Evolutionary conservation across 2,329 filamentous ascomycete genomes (phyloP), one percentile per base, ranked within the genome.

Genomic region (Fusarium sp.): DNA sequence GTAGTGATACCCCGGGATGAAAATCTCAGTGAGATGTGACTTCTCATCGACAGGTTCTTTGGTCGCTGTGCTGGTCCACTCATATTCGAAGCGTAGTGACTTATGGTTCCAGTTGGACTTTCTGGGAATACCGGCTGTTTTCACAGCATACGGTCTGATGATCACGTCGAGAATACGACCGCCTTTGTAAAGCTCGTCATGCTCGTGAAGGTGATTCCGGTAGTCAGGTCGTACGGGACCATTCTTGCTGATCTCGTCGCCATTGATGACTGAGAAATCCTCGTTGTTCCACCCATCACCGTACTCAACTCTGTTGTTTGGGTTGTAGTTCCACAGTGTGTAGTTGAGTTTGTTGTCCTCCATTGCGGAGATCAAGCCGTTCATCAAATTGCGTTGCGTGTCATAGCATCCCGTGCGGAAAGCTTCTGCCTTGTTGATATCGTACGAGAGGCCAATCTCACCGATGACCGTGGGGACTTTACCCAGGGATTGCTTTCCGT

Each of bases 241-340:
- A 14, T 79, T 70, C 12, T 78, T 79, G 3, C 76, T 74, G 14
- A 74, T 68, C 1, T 76, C 75, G 58, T 83, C 78, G 25, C 80
- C 78, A 12, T 83, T 83, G 25, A 83, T 75, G 29, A 84, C 72
- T 0, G 83, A 84, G 54, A 84, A 84, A 49, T 84, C 82, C 61
- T 84, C 82, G 59, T 80, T 83, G 62, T 84, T 84, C 82, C 82
- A 84, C 3, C 82, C 81, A 15, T 84, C 82, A 1, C 82, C 82
- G 13, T 81, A 81, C 68, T 81, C 80, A 36, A 80, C 76, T 8
- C 77, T 70, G 56, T 83, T 83, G 39, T 80, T 77, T 0, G 81
- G 81, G 49, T 83, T 83, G 46, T 82, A 83, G 59, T 84, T 83
- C 77, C 82, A 83, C 10, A 83, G 67, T 0, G 82, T 83, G 20